These are phyloP conservation scores for Xylona heveae DNA, from an alignment of 495 filamentous ascomycete species.

Conservation along the genomic window DNA sequence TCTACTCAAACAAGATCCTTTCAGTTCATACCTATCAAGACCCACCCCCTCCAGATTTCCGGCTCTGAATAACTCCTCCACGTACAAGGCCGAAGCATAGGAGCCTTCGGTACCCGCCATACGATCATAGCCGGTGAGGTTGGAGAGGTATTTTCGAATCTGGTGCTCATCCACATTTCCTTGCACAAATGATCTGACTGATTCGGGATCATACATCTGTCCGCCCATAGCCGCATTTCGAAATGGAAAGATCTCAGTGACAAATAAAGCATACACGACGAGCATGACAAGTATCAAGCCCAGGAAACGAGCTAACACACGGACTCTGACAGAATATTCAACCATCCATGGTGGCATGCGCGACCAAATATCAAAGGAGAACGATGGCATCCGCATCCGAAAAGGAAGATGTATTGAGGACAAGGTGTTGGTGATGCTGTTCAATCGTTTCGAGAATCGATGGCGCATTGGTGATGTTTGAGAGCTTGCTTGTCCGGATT, in stretches of 20 bases:
- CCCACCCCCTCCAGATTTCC: constrained; percentile 48
- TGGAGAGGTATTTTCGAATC: constrained; percentile 48
- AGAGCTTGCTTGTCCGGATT: constrained; percentile 16
- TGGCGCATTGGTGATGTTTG: constrained; percentile 19
- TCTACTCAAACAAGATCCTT: not conserved
- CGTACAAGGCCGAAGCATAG: constrained; percentile 58
- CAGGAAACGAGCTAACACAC: constrained; percentile 34
- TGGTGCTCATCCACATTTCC: constrained; percentile 36
- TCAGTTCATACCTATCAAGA: not conserved
- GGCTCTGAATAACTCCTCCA: constrained; percentile 47
- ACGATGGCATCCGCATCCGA: constrained; percentile 22
- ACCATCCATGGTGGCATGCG: constrained; percentile 4
- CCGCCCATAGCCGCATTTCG: constrained; percentile 12
- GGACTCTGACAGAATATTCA: constrained; percentile 4
- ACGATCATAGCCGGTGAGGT: constrained; percentile 63
- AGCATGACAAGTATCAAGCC: constrained; percentile 53
- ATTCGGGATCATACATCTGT: constrained; percentile 40
- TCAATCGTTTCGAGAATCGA: constrained; percentile 33
- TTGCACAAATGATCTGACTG: constrained; percentile 47
- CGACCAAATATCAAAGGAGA: constrained; percentile 12
- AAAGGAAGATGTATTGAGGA: constrained; percentile 33
- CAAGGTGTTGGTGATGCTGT: constrained; percentile 27
- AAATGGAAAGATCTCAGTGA: constrained; percentile 52
- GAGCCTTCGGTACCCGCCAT: constrained; percentile 83
- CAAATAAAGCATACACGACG: constrained; percentile 64